A percentile compares a stretch with the other conserved stretches of the same genome.
phyloP scores from a whole-genome alignment of 345 rosid species.

The Eucalyptus marginata region DNA sequence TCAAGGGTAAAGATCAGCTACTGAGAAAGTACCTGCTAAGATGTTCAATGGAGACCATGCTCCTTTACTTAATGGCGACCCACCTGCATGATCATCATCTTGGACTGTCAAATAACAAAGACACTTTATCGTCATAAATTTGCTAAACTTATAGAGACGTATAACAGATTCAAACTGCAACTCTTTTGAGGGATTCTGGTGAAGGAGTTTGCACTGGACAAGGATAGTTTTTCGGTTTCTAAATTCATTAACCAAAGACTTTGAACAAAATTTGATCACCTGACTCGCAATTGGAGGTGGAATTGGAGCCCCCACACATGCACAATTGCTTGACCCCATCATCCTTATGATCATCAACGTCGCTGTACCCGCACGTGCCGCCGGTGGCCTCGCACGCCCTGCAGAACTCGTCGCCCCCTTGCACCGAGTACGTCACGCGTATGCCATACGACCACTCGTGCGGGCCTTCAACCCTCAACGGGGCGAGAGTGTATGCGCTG shows the following conservation, averaged over 20 bases:
- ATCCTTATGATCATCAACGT: background rate
- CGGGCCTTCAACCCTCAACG: conserved; percentile 39
- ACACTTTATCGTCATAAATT: background rate
- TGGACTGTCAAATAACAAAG: background rate
- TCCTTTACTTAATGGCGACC: conserved; percentile 1
- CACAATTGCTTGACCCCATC: conserved; percentile 62
- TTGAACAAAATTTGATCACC: conserved; percentile 4
- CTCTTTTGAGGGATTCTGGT: background rate
- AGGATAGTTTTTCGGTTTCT: background rate
- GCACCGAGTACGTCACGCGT: conserved; percentile 63
- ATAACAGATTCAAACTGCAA: background rate
- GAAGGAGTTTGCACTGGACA: background rate
- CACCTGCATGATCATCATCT: background rate
- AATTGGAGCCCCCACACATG: conserved; percentile 55
- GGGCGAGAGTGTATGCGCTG: conserved; percentile 72
- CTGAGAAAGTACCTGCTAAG: conserved; percentile 3
- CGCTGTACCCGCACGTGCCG: conserved; percentile 67
- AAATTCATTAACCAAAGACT: background rate
- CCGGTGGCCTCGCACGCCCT: conserved; percentile 81
- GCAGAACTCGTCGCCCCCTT: conserved; percentile 58
- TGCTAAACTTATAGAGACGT: background rate
- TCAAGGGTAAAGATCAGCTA: background rate
- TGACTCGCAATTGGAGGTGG: conserved; percentile 80
- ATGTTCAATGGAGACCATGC: background rate
- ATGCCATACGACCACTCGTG: conserved; percentile 69